Evolutionary conservation across 1,139 yeast genomes (phyloP).

Genomic region (Magnusiomyces tetraspermus): DNA sequence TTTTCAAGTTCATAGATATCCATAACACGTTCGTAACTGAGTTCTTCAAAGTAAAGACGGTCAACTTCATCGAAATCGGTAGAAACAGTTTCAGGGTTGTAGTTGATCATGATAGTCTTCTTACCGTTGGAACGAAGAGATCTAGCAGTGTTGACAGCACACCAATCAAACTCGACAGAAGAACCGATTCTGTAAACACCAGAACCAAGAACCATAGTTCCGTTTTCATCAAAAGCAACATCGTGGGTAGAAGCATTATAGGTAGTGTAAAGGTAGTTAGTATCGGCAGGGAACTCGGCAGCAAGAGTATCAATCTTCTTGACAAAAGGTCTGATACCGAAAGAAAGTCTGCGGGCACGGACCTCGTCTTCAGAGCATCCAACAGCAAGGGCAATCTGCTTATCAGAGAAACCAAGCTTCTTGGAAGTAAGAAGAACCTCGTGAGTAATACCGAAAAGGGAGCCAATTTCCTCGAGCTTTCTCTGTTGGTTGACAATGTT

Average conservation of each 20-base stretch:
- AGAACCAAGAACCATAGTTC: constrained; percentile 83
- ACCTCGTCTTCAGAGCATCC: constrained; percentile 90
- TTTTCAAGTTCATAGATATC: constrained; percentile 92
- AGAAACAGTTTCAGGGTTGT: constrained; percentile 97
- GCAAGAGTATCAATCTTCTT: constrained; percentile 98
- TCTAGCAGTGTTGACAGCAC: constrained; percentile 93
- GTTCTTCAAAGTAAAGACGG: constrained; percentile 91
- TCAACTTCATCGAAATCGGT: constrained; percentile 99
- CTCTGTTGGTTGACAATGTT: constrained; percentile 84
- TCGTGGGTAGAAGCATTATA: constrained; percentile 91
- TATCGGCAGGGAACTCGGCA: constrained; percentile 96
- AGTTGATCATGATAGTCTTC: constrained; percentile 94
- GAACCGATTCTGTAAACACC: constrained; percentile 95
- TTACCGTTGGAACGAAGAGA: constrained; percentile 78
- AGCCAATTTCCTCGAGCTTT: constrained; percentile 58
- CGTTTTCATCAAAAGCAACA: constrained; percentile 72
- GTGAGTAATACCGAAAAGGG: constrained; percentile 49
- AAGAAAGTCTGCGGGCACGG: constrained; percentile 81
- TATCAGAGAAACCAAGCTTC: constrained; percentile 94
- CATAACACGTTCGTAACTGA: constrained; percentile 86
- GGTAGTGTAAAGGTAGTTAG: constrained; percentile 91
- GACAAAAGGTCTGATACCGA: constrained; percentile 83
- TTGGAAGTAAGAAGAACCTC: constrained; percentile 73
- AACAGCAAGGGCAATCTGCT: constrained; percentile 87
- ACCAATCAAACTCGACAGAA: constrained; percentile 92